Base-by-base conservation (phyloP, 805 yeast species). In the Zygotorulaspora florentina region DNA sequence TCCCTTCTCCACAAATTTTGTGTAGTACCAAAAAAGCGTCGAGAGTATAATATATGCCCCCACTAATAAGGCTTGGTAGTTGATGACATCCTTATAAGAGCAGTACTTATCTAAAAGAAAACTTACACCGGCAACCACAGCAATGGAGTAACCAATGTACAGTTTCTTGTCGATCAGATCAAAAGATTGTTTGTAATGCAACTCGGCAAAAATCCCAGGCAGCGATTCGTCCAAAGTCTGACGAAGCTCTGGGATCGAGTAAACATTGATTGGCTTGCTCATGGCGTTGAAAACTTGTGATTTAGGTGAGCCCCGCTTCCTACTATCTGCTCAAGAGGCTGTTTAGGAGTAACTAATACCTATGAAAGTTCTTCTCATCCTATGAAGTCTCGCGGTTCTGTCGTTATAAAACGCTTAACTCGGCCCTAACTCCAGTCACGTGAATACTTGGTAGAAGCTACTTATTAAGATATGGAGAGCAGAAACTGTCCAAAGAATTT, bases 51-150 rank as follows among this genome's bases (percentile, higher is more conserved):
- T 61, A 56, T 80, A 79, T 2, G 63, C 44, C 8, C 51, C 66
- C 4, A 79, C 67, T 26, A 75, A 61, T 0, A 62, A 48, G 17
- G 66, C 65, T 5, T 79, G 75, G 35, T 72, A 62, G 12, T 52
- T 47, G 43, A 69, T 64, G 0, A 73, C 66, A 3, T 79, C 75
- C 8, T 68, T 55, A 51, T 75, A 79, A 3, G 58, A 48, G 37
- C 66, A 57, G 48, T 76, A 75, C 62, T 78, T 79, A 52, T 80
- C 85, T 35, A 76, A 52, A 16, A 66, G 59, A 55, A 70, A 80
- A 40, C 81, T 71, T 2, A 62, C 55, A 3, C 69, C 84, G 8
- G 82, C 79, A 13, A 77, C 62, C 1, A 65, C 59, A 7, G 75
- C 82, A 26, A 78, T 74, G 15, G 70, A 51, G 46, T 74, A 71